phyloP scores from a whole-genome alignment of 352 stramenopile genomes.

The Globisporangium mamillatum region DNA sequence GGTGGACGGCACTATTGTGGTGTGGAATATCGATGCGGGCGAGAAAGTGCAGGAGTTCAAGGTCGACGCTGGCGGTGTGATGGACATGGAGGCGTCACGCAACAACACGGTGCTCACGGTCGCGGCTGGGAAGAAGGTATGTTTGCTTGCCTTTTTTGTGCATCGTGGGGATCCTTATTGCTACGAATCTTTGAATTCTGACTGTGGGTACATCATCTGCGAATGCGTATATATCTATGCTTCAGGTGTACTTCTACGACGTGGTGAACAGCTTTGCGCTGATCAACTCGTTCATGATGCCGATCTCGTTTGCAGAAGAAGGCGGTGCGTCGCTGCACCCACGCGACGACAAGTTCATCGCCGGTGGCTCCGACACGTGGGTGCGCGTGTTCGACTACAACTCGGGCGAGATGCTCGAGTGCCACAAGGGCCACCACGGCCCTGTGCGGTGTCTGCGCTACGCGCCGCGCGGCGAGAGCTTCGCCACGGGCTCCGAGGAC shows the following conservation, averaged over 20 bases:
- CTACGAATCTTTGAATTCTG: no score
- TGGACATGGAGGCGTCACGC: constrained; percentile 82
- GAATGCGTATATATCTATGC: background rate
- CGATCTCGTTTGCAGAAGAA: constrained; percentile 91
- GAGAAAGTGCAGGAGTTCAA: constrained; percentile 48
- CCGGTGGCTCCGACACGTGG: constrained; percentile 94
- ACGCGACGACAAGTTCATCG: constrained; percentile 84
- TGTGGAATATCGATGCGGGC: constrained; percentile 67
- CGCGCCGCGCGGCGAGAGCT: constrained; percentile 89
- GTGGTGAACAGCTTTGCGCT: constrained; percentile 54
- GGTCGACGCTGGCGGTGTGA: constrained; percentile 69
- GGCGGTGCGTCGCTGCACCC: constrained; percentile 89
- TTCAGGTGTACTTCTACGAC: constrained; percentile 94
- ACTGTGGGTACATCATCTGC: no score
- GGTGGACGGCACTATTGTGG: constrained; percentile 61
- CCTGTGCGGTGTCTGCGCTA: constrained; percentile 97
- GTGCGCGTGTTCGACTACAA: constrained; percentile 95
- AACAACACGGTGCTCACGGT: constrained; percentile 84
- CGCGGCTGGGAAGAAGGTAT: constrained; percentile 84
- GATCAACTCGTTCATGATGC: constrained; percentile 75
- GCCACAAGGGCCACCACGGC: constrained; percentile 97
- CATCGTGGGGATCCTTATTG: no score
- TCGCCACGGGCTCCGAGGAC: constrained; percentile 96
- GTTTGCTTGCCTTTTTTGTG: no score
- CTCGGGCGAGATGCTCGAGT: constrained; percentile 91